Conservation (phyloP, 169 alveolate genomes). For the Plasmodium gonderi region DNA sequence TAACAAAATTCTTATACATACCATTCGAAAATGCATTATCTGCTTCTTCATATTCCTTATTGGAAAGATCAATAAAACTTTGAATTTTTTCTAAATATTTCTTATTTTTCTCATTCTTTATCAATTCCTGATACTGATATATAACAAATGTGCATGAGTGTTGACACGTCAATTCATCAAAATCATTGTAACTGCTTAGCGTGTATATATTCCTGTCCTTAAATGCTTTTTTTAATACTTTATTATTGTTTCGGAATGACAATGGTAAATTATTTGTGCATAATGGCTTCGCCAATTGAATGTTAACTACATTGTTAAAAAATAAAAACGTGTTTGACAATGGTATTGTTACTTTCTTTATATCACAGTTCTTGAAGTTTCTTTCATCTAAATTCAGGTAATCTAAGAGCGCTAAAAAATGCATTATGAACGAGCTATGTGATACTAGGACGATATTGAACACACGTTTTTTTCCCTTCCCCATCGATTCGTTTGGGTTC, state of each 20-base stretch:
- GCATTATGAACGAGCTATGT: constrained; percentile 56
- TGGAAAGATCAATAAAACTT: constrained; percentile 24
- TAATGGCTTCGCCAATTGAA: constrained; percentile 38
- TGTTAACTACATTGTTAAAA: constrained; percentile 51
- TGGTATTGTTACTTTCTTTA: constrained; percentile 37
- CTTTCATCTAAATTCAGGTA: constrained; percentile 38
- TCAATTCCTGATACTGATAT: constrained; percentile 23
- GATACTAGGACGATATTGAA: constrained; percentile 51
- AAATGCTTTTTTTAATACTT: constrained; percentile 29
- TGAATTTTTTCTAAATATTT: constrained; percentile 29
- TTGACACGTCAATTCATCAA: constrained; percentile 39
- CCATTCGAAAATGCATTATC: constrained; percentile 31
- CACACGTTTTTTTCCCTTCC: neutral
- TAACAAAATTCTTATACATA: constrained; percentile 35
- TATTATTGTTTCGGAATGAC: constrained; percentile 8
- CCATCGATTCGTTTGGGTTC: neutral
- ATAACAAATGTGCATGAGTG: constrained; percentile 40
- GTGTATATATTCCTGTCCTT: constrained; percentile 55
- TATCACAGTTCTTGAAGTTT: constrained; percentile 45
- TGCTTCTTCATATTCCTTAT: neutral
- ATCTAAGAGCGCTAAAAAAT: constrained; percentile 51
- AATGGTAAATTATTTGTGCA: constrained; percentile 23
- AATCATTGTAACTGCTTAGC: constrained; percentile 1
- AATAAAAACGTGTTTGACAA: constrained; percentile 39
- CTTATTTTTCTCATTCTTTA: constrained; percentile 27